A percentile compares a stretch with the other conserved stretches of the same genome.
phyloP scores from a whole-genome alignment of 192 early-diverging fungal genomes.

The Coemansia sp. region DNA sequence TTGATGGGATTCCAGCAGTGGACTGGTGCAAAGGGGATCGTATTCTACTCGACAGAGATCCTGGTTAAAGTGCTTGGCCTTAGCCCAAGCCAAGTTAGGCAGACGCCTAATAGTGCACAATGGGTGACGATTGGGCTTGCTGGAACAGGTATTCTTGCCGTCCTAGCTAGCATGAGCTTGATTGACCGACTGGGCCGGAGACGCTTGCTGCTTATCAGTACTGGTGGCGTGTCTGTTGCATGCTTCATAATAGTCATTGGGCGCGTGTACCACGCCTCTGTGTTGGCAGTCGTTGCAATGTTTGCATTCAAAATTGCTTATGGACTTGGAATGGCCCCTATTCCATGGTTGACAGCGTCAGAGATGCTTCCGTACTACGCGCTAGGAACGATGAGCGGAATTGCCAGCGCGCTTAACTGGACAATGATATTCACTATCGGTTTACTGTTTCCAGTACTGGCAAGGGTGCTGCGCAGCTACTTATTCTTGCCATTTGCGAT shows the following conservation, averaged over 20 bases:
- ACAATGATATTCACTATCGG: constrained; percentile 62
- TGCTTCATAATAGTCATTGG: constrained; percentile 66
- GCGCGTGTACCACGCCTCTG: constrained; percentile 34
- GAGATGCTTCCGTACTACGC: constrained; percentile 80
- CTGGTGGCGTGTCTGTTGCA: constrained; percentile 60
- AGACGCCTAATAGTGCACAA: constrained; percentile 49
- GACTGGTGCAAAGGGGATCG: constrained; percentile 80
- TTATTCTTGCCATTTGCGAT: constrained; percentile 68
- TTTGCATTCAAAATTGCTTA: constrained; percentile 74
- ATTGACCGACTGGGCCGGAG: constrained; percentile 77
- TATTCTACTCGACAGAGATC: constrained; percentile 84
- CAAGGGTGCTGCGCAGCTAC: constrained; percentile 32
- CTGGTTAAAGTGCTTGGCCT: constrained; percentile 62
- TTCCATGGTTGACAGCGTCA: constrained; percentile 80
- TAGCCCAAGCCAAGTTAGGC: constrained; percentile 39
- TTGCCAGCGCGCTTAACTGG: constrained; percentile 81
- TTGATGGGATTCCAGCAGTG: constrained; percentile 82
- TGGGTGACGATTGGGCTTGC: constrained; percentile 51
- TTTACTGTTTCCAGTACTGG: constrained; percentile 58
- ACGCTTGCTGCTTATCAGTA: constrained; percentile 65
- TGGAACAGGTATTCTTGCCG: constrained; percentile 36
- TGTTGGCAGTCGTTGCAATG: constrained; percentile 60
- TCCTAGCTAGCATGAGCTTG: constrained; percentile 43
- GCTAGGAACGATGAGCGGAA: constrained; percentile 65
- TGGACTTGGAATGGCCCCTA: constrained; percentile 77